Conservation (phyloP, 1,284 basidiomycete genomes). For the Ceratobasidium sp. region DNA sequence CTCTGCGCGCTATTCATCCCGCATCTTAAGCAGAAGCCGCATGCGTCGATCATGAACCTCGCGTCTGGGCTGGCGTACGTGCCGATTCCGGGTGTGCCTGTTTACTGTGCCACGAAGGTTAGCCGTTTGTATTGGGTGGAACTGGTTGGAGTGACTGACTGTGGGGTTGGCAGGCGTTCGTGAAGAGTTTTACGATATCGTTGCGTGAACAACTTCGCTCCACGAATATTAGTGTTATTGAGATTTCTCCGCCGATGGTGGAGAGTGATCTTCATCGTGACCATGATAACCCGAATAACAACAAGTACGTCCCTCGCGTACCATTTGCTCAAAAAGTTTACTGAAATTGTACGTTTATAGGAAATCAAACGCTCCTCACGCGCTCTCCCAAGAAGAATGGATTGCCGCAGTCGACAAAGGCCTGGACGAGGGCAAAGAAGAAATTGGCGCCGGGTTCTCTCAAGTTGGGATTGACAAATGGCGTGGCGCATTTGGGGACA, state of each 20-base stretch:
- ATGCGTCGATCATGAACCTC: slow-evolving; percentile 24
- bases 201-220: slow-evolving; percentile 24
- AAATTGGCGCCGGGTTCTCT: slow-evolving; percentile 22
- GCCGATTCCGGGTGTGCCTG: slow-evolving; percentile 1
- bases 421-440: slow-evolving; percentile 14
- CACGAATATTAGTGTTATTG: slow-evolving; percentile 48
- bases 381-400: slow-evolving; percentile 29
- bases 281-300: slow-evolving; percentile 49
- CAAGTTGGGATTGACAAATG: slow-evolving; percentile 19
- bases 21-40: neutral
- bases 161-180: slow-evolving; percentile 6
- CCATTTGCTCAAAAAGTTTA: neutral
- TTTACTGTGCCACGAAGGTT: slow-evolving; percentile 27
- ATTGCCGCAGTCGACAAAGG: slow-evolving; percentile 25
- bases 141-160: neutral
- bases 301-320: slow-evolving; percentile 45
- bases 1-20: slow-evolving; percentile 31
- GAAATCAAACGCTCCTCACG: slow-evolving; percentile 2
- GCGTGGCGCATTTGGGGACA: slow-evolving; percentile 3
- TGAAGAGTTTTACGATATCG: slow-evolving; percentile 28
- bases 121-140: neutral
- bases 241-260: slow-evolving; percentile 49
- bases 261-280: slow-evolving; percentile 50
- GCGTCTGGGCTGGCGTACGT: slow-evolving; percentile 24
- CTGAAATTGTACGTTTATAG: neutral